Evolutionary conservation across 2,329 filamentous ascomycete genomes (phyloP).

Genomic region (Pseudogymnoascus sp.): DNA sequence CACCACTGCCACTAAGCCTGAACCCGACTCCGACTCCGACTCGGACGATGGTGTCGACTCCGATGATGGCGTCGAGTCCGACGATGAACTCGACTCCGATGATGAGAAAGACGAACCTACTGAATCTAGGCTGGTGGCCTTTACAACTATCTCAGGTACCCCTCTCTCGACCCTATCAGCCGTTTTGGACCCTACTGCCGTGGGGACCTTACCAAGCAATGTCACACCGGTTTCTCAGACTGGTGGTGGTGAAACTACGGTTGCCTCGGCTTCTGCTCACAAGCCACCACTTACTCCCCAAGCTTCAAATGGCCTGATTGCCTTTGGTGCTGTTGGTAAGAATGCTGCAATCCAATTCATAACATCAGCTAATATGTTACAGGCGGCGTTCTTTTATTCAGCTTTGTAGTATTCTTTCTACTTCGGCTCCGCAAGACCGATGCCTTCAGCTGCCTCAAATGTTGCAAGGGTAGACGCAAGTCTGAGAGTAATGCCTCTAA

Average conservation of each 20-base stretch:
- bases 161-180: background rate
- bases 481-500: background rate
- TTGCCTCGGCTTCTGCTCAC: background rate
- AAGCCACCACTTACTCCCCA: background rate
- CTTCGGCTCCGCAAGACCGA: background rate
- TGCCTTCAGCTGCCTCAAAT: background rate
- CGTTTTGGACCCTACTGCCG: background rate
- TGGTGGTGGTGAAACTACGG: background rate
- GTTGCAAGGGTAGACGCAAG: background rate
- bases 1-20: background rate
- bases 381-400: background rate
- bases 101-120: background rate
- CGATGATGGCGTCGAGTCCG: background rate
- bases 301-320: background rate
- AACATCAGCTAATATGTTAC: background rate
- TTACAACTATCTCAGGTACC: constrained; percentile 1
- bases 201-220: background rate
- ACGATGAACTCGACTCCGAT: background rate
- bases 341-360: background rate
- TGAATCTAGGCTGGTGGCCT: background rate
- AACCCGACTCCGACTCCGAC: background rate
- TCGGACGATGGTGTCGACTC: background rate
- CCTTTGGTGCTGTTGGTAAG: constrained; percentile 2
- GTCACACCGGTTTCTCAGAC: background rate
- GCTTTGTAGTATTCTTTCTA: background rate